Percentiles rank a stretch among this genome's conserved stretches.
Conservation (phyloP, 1,284 basidiomycete genomes). For the Pseudozyma thailandica region DNA sequence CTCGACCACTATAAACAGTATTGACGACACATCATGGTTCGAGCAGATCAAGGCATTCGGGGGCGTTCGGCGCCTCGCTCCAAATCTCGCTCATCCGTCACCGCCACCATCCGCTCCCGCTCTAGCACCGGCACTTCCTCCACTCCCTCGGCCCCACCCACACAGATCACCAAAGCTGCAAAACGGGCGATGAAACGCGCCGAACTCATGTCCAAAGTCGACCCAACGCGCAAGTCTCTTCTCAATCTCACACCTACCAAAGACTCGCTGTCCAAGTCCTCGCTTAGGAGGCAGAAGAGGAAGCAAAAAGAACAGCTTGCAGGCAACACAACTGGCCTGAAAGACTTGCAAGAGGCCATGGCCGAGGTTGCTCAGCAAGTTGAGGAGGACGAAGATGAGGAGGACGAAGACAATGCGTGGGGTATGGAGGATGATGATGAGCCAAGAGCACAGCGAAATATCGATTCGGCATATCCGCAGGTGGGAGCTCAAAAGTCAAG, state of each 20-base stretch:
- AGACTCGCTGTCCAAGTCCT: constrained; percentile 50
- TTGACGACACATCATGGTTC: constrained; percentile 15
- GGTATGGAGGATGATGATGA: constrained; percentile 25
- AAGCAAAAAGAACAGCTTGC: constrained; percentile 58
- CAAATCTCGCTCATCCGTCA: constrained; percentile 34
- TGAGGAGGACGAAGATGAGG: constrained; percentile 16
- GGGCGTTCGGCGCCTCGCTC: constrained; percentile 35
- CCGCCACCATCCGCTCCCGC: constrained; percentile 19
- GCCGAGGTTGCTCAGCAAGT: constrained; percentile 38
- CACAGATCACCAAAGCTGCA: constrained; percentile 51
- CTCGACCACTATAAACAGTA: not conserved
- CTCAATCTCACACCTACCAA: constrained; percentile 28
- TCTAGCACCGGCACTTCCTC: constrained; percentile 19
- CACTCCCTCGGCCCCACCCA: constrained; percentile 18
- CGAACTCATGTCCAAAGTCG: constrained; percentile 50
- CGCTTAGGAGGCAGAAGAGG: constrained; percentile 55
- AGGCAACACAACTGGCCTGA: constrained; percentile 55
- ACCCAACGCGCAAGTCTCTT: constrained; percentile 13
- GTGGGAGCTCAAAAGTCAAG: constrained; percentile 26
- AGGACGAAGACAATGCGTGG: constrained; percentile 16
- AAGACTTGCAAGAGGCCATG: constrained; percentile 51
- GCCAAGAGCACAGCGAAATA: not conserved
- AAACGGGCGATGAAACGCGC: constrained; percentile 53
- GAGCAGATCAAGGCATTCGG: constrained; percentile 37
- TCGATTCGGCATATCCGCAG: constrained; percentile 17